A percentile compares a stretch with the other conserved stretches of the same genome.
phyloP scores from a whole-genome alignment of 176 grass and related monocot species.

The Aegilops longissima region DNA sequence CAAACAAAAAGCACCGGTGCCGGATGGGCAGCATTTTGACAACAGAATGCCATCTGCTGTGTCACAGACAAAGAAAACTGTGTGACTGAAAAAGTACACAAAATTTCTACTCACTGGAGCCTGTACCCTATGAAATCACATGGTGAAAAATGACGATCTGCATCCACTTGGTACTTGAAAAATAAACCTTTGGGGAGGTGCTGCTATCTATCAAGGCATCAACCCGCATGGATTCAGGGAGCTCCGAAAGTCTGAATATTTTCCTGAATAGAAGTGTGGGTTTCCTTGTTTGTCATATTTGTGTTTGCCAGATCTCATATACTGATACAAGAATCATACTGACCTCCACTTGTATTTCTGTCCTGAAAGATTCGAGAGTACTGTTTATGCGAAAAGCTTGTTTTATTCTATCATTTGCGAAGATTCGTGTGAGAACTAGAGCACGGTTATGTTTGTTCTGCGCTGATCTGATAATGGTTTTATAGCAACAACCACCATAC shows the following conservation, averaged over 20 bases:
- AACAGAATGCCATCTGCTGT: constrained; percentile 1
- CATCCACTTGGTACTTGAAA: constrained; percentile 35
- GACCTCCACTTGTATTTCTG: constrained; percentile 37
- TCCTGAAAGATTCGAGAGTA: constrained; percentile 16
- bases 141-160: constrained; percentile 26
- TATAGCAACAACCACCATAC: neutral
- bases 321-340: constrained; percentile 35
- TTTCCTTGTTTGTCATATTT: constrained; percentile 28
- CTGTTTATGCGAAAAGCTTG: neutral
- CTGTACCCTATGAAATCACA: constrained; percentile 18
- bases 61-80: constrained; percentile 20
- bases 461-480: neutral
- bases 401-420: neutral
- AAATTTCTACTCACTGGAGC: neutral
- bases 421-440: neutral
- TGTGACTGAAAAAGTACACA: constrained; percentile 32
- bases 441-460: neutral
- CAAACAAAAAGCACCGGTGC: constrained; percentile 77
- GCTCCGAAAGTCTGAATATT: constrained; percentile 15
- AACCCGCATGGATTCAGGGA: constrained; percentile 36
- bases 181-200: constrained; percentile 43
- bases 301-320: constrained; percentile 33
- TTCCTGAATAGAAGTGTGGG: constrained; percentile 26
- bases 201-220: constrained; percentile 24
- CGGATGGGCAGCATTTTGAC: constrained; percentile 98